These are phyloP conservation scores for Pleurotus pulmonarius DNA, from an alignment of 768 basidiomycete species.

Conservation along the genomic window DNA sequence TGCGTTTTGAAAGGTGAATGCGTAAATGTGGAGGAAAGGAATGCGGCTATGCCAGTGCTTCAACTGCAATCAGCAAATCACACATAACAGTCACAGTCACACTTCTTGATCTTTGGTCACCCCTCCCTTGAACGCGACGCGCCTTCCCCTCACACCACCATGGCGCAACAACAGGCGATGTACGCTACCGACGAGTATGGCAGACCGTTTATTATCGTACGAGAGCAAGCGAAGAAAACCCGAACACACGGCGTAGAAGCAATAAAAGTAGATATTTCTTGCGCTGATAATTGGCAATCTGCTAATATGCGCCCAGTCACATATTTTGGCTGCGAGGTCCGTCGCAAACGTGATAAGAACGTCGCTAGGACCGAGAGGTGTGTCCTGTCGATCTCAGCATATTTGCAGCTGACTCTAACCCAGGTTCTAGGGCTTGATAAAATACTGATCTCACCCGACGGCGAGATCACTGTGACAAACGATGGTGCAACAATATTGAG, in stretches of 20 bases:
- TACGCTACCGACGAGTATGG: slow-evolving; percentile 94
- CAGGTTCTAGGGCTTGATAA: slow-evolving; percentile 76
- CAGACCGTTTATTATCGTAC: slow-evolving; percentile 94
- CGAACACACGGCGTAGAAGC: slow-evolving; percentile 90
- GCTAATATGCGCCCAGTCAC: slow-evolving; percentile 48
- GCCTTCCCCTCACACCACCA: slow-evolving; percentile 19
- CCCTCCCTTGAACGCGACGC: slow-evolving; percentile 30
- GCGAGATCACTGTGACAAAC: slow-evolving; percentile 98
- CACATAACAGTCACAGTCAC: background rate
- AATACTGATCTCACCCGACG: slow-evolving; percentile 93
- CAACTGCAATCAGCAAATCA: slow-evolving; percentile 16
- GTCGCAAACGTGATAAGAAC: slow-evolving; percentile 95
- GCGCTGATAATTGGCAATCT: background rate
- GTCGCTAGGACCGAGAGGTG: slow-evolving; percentile 92
- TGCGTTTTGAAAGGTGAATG: slow-evolving; percentile 25
- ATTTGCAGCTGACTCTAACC: slow-evolving; percentile 4
- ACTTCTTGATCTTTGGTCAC: slow-evolving; percentile 10
- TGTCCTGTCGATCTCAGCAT: slow-evolving; percentile 15
- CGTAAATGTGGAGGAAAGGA: slow-evolving; percentile 27
- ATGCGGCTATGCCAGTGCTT: slow-evolving; percentile 20
- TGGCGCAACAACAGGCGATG: slow-evolving; percentile 59
- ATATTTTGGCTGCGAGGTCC: slow-evolving; percentile 92
- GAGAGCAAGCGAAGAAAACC: slow-evolving; percentile 91
- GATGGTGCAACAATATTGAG: slow-evolving; percentile 98
- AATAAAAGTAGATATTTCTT: slow-evolving; percentile 68